Conservation (phyloP, 352 stramenopile genomes). For the Globisporangium apiculatum region DNA sequence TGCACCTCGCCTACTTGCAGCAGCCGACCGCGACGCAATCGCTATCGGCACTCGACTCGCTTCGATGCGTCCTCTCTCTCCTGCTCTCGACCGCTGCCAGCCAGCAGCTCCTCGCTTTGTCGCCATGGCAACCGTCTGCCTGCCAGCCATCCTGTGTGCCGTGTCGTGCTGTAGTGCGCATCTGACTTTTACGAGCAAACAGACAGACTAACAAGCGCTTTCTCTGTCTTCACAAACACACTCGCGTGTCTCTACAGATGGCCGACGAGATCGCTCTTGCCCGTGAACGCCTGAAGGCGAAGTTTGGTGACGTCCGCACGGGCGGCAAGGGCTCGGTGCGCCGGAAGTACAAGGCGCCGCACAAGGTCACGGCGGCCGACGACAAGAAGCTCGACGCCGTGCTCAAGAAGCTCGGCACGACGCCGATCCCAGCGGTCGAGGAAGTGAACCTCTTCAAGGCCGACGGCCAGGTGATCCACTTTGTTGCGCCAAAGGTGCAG, state of each 20-base stretch:
- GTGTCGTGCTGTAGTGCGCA: not conserved
- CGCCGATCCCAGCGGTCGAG: constrained; percentile 97
- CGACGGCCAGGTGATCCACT: constrained; percentile 98
- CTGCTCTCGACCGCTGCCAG: not conserved
- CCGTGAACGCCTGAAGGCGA: constrained; percentile 78
- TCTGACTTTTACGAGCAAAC: no score
- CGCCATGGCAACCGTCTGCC: not conserved
- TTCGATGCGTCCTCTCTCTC: not conserved
- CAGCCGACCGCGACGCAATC: no score
- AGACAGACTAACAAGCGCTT: no score
- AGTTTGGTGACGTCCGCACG: constrained; percentile 88
- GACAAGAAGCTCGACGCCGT: constrained; percentile 97
- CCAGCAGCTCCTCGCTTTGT: no score
- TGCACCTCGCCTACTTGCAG: no score
- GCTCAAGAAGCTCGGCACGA: constrained; percentile 98
- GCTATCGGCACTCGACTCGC: no score
- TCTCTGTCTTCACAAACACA: no score
- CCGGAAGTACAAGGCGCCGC: constrained; percentile 94
- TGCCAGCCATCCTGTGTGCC: not conserved
- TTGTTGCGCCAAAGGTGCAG: constrained; percentile 97
- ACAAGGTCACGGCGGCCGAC: constrained; percentile 91
- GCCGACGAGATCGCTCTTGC: constrained; percentile 87
- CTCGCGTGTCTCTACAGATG: constrained; percentile 24
- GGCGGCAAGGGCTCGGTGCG: constrained; percentile 94
- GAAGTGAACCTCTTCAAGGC: constrained; percentile 99